Base-by-base conservation (phyloP, 441 rosid genomes). In the Metrosideros polymorpha region DNA sequence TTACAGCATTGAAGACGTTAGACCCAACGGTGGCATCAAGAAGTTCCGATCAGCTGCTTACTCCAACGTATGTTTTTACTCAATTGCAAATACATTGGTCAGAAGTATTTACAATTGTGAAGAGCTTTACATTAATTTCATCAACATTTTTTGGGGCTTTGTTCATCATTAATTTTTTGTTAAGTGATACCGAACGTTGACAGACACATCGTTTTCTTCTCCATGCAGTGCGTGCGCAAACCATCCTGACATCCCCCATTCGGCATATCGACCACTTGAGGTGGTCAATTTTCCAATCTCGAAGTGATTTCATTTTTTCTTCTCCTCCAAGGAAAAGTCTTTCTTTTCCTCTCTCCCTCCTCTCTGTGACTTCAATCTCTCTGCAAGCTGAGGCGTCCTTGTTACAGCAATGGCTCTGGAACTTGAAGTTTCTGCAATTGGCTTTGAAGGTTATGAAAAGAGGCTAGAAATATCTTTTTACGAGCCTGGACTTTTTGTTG, bases 371-470 rank as follows among this genome's bases (percentile, higher is more conserved):
- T 85, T 85, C 61, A n/a, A 30, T 86, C 85, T 63, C 43, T 45
- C 49, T 83, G 52, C 79, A 59, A 61, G 30, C 42, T 24, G 6
- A n/a, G 43, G 27, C 29, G 24, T 86, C 75, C 79, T 84, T 53
- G n/a, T 51, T 79, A 57, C 89, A 76, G 82, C 89, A 42, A 85
- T 90, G 86, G 85, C 85, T 90, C 92, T 63, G 91, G 5, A 91
- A 52, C 92, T 63, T 91, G 5, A 91, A 52, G 82, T 88, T 55
- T 96, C 99, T 90, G 94, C 96, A 45, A 95, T 94, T 87, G 99
- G 99, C 75, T 96, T 96, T 85, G 98, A 96, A 90, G 99, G 99
- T 45, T 96, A 88, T 85, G 99, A 96, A 89, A 96, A 96, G 92
- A 91, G 99, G 94, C 95, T 96, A 4, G 99, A 96, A 84, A 87